Base-by-base conservation (phyloP, 78 protist genomes). In the Protostelium mycophagum region DNA sequence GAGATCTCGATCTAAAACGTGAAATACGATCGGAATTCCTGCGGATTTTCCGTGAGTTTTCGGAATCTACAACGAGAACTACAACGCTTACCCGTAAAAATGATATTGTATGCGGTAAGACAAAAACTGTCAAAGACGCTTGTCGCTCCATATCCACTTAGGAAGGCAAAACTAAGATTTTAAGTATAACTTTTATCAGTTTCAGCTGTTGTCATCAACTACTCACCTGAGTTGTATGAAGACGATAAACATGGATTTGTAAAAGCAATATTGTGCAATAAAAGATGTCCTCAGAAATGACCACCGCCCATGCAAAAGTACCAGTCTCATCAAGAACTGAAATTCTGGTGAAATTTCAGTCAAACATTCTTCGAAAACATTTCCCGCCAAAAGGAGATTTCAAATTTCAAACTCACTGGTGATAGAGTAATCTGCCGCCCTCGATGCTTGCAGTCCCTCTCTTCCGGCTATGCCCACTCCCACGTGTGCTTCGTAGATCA, bases 381-480 rank as follows among this genome's bases (percentile, higher is more conserved):
- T 28, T 0, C 10, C 9, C 39, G 28, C 38, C 35, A 28, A 90
- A 85, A 0, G 38, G 86, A 10, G 85, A 90, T 9, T 31, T 16
- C 25, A 1, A 91, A 85, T 38, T 38, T 0, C 5, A 1, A 85
- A 36, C 0, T 96, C 96, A n/a, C 84, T 73, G 0, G 90, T 89
- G 1, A 99, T 36, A 36, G 97, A 91, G 83, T 95, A 95, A 88
- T 99, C 99, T 0, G 99, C 99, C 0, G 99, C 99, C 34, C 96
- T 89, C 0, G 98, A 88, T 34, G 99, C 99, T 87, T 99, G 99
- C 85, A 85, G 29, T 28, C 99, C 99, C 86, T 99, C 99, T 38
- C 96, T 95, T 5, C 99, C 99, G 88, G 93, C 96, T 10, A 98
- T 91, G 36, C 97, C 97, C 16, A 97, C 93, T 38, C 98, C 97